Conservation (phyloP, 1,139 yeast species). For the Taphrina populina region DNA sequence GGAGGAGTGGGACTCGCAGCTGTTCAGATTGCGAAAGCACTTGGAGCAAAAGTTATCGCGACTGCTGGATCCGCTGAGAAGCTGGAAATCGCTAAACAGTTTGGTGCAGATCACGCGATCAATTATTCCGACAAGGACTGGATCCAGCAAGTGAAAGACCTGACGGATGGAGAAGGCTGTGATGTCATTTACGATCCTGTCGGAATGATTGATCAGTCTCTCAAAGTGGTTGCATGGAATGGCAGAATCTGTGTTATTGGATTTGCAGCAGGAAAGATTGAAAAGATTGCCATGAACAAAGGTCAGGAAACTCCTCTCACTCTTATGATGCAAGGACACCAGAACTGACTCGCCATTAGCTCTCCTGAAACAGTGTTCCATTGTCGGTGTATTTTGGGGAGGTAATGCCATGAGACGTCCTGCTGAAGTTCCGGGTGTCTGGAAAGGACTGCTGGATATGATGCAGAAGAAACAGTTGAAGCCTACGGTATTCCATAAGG, state of each 20-base stretch:
- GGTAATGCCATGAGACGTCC: slow-evolving; percentile 35
- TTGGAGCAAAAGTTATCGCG: slow-evolving; percentile 50
- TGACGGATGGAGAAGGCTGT: slow-evolving; percentile 33
- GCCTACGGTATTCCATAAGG: slow-evolving; percentile 33
- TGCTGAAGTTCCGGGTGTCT: slow-evolving; percentile 33
- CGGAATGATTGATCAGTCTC: slow-evolving; percentile 36
- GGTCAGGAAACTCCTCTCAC: not conserved
- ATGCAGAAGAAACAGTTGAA: slow-evolving; percentile 27
- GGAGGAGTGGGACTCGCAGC: slow-evolving; percentile 57
- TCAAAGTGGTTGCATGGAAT: slow-evolving; percentile 37
- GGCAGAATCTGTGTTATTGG: slow-evolving; percentile 37
- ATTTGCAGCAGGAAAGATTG: slow-evolving; percentile 37
- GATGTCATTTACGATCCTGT: slow-evolving; percentile 37
- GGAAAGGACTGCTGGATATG: slow-evolving; percentile 34
- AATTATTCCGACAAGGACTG: slow-evolving; percentile 36
- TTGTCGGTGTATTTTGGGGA: slow-evolving; percentile 37
- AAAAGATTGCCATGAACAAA: slow-evolving; percentile 35
- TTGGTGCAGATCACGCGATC: slow-evolving; percentile 36
- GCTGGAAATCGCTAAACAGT: slow-evolving; percentile 39
- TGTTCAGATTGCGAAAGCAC: slow-evolving; percentile 50
- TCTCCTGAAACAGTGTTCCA: slow-evolving; percentile 35
- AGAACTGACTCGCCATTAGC: not conserved
- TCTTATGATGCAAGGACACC: not conserved
- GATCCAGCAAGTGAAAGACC: slow-evolving; percentile 35
- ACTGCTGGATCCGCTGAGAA: slow-evolving; percentile 41